A percentile compares a stretch with the other conserved stretches of the same genome.
These are phyloP conservation scores for Salix viminalis DNA, from an alignment of 345 rosid genomes.

Conservation along the genomic window DNA sequence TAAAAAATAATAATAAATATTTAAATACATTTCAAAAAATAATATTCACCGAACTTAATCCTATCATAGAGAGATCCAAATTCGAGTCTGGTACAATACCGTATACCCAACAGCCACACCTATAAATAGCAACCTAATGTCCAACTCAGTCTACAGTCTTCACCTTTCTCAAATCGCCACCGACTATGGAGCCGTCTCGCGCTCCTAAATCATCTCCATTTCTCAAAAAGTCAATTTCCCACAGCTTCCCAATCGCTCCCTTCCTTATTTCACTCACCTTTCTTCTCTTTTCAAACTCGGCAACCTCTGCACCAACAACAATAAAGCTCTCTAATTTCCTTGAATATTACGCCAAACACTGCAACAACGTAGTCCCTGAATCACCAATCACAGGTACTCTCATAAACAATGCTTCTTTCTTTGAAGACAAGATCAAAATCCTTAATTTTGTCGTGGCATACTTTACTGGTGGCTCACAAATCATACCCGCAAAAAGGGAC, in stretches of 20 bases:
- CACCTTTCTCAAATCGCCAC: neutral
- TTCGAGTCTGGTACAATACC: neutral
- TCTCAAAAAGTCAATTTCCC: constrained; percentile 16
- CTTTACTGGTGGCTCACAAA: constrained; percentile 50
- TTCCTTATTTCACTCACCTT: constrained; percentile 10
- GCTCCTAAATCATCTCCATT: neutral
- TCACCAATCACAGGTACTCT: constrained; percentile 26
- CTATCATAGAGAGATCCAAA: neutral
- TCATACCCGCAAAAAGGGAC: constrained; percentile 17
- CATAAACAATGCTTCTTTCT: constrained; percentile 3
- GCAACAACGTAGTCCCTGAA: constrained; percentile 45
- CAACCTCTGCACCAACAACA: constrained; percentile 17
- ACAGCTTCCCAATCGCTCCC: neutral
- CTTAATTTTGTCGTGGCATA: constrained; percentile 38
- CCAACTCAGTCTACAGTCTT: too few species aligned
- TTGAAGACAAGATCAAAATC: constrained; percentile 1
- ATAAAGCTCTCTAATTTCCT: constrained; percentile 4
- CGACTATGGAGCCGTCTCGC: too few species aligned
- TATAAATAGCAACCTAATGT: neutral
- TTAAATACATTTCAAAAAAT: too few species aligned
- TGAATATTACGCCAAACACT: constrained; percentile 42
- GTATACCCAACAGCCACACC: neutral
- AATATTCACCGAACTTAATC: too few species aligned
- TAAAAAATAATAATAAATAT: too few species aligned
- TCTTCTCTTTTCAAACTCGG: constrained; percentile 10